Conservation (phyloP, 202 grass and related monocot genomes). For the Miscanthus sacchariflorus region DNA sequence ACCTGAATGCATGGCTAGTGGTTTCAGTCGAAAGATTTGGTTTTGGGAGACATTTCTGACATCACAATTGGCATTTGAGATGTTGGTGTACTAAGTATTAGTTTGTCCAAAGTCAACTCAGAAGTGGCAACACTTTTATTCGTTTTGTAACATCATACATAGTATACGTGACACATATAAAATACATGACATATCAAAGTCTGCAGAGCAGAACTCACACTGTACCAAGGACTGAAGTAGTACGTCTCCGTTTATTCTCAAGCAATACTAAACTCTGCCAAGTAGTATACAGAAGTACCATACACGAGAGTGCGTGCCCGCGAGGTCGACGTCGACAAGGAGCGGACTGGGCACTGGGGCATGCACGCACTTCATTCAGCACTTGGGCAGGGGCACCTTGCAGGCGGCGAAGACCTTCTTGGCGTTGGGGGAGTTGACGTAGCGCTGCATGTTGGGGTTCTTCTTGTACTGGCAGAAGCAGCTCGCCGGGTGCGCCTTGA, state of each 20-base stretch:
- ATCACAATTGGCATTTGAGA: too few relatives aligned
- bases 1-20: too few relatives aligned
- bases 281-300: not conserved
- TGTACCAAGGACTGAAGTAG: not conserved
- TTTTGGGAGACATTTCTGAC: too few relatives aligned
- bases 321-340: too few relatives aligned
- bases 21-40: not conserved
- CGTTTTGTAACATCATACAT: not conserved
- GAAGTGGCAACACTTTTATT: not conserved
- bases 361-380: conserved; percentile 39
- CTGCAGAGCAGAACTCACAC: conserved; percentile 17
- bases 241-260: conserved; percentile 5
- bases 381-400: conserved; percentile 58
- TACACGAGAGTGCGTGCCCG: not conserved
- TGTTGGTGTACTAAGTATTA: too few relatives aligned
- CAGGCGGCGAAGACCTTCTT: conserved; percentile 74
- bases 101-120: not conserved
- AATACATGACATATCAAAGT: not conserved
- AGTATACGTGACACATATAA: not conserved
- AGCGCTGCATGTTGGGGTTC: conserved; percentile 68
- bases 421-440: conserved; percentile 88
- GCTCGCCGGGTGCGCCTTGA: conserved; percentile 74
- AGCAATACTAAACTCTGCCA: not conserved
- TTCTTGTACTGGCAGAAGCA: conserved; percentile 89
- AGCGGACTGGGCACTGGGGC: not conserved